Percentiles rank a stretch among this genome's conserved stretches.
Conservation (phyloP, 306 rosid genomes). For the Bauhinia variegata region DNA sequence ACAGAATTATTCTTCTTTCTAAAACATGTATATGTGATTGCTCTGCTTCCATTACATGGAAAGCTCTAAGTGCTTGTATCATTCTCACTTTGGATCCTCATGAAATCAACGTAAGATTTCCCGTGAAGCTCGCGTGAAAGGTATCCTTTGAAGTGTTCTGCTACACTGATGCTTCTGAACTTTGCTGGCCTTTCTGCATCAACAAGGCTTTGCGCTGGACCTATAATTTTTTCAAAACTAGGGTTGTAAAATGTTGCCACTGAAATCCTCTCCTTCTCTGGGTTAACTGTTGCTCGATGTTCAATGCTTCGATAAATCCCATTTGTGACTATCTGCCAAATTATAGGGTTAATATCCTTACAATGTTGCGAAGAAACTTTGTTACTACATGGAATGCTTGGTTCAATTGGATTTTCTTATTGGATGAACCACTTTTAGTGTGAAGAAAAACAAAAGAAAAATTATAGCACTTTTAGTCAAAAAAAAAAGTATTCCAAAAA, state of each 20-base stretch:
- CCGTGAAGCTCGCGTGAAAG: slow-evolving; percentile 41
- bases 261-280: slow-evolving; percentile 48
- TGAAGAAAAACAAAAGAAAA: no score
- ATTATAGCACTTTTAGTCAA: no score
- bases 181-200: slow-evolving; percentile 42
- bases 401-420: no score
- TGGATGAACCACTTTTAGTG: no score
- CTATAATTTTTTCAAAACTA: slow-evolving; percentile 44
- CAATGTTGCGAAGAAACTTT: no score
- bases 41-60: no score
- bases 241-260: slow-evolving; percentile 53
- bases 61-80: no score
- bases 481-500: no score
- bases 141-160: slow-evolving; percentile 41
- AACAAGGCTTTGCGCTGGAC: slow-evolving; percentile 53
- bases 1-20: no score
- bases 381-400: neutral
- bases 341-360: no score
- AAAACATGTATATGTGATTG: no score
- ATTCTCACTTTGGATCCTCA: slow-evolving; percentile 9
- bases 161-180: slow-evolving; percentile 40
- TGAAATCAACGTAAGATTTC: slow-evolving; percentile 47
- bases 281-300: slow-evolving; percentile 55
- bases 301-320: slow-evolving; percentile 48
- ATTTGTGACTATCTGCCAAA: slow-evolving; percentile 52